Evolutionary conservation across 2,329 filamentous ascomycete genomes (phyloP), one percentile per base, ranked within the genome.

Genomic region (Cercospora citrullina): DNA sequence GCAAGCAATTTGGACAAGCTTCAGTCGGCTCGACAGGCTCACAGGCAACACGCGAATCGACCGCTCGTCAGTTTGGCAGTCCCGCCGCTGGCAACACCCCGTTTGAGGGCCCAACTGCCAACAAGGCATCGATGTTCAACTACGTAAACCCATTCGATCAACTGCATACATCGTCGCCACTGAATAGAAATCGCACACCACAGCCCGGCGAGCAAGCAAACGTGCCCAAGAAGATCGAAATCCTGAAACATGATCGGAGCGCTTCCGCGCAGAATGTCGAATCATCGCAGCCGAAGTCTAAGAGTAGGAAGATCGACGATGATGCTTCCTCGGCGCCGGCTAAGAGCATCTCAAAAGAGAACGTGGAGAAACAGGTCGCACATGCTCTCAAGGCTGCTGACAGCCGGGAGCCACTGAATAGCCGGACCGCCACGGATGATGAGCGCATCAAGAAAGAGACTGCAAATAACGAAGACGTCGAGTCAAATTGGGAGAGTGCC

Each of bases 401-500:
- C 31, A 83, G 78, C 70, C 82, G 84, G 72, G 80, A 80, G 71
- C 82, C 63, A 28, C 26, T 64, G 4, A 79, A 80, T 36, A 63
- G 64, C n/a, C 57, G 67, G 39, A 75, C 76, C 21, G 77, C 79
- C 62, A 71, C 67, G 16, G 71, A 75, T 60, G 87, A 89, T 59
- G 84, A 87, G 68, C 83, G 85, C 42, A 85, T 86, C 61, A 84
- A 87, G 69, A 86, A 87, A 23, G 83, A 86, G 60, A 61, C 83
- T 61, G 81, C 86, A 45, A 83, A 80, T 61, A 79, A 84, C 58
- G 91, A 89, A n/a, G 93, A 96, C 72, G 71, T 77, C 3, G 75
- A 76, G 59, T 77, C 76, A 7, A 94, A 90, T 80, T 96, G 93
- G 93, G 93, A 97, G 83, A 96, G 90, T 71, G 92, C 91, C 4